phyloP scores from a whole-genome alignment of 1,139 yeast species.

The Debaryomyces sp. region DNA sequence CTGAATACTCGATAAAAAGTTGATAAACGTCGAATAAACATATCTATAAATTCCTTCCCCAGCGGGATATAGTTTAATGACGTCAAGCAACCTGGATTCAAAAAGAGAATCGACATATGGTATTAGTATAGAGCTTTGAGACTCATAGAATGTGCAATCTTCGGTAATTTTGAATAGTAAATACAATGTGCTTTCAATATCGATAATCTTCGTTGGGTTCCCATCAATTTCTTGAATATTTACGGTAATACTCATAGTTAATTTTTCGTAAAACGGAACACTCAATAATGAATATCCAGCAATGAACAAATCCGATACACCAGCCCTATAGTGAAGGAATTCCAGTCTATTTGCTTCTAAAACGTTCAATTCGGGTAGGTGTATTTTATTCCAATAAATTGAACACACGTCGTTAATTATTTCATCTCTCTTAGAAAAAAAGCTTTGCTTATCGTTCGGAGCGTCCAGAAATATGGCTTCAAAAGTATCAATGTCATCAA shows the following conservation, averaged over 20 bases:
- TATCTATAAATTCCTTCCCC: constrained; percentile 10
- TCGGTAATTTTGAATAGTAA: constrained; percentile 57
- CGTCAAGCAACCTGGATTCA: constrained; percentile 25
- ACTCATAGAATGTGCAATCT: constrained; percentile 50
- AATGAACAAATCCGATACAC: constrained; percentile 77
- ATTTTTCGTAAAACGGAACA: constrained; percentile 51
- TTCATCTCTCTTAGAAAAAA: constrained; percentile 32
- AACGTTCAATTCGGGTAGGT: constrained; percentile 27
- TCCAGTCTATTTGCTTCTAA: constrained; percentile 38
- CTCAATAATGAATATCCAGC: constrained; percentile 68
- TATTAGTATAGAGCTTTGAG: constrained; percentile 27
- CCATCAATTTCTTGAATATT: constrained; percentile 16
- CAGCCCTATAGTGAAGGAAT: constrained; percentile 68
- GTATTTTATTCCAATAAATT: constrained; percentile 66
- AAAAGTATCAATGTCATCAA: constrained; percentile 55
- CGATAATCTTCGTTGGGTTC: constrained; percentile 17
- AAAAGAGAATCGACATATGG: constrained; percentile 32
- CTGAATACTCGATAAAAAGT: constrained; percentile 55
- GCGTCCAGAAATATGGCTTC: constrained; percentile 30
- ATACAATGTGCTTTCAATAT: constrained; percentile 71
- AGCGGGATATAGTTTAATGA: constrained; percentile 14
- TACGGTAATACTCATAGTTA: constrained; percentile 45
- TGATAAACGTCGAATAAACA: constrained; percentile 45
- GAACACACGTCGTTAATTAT: constrained; percentile 50
- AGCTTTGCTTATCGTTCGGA: constrained; percentile 20